phyloP scores from a whole-genome alignment of 164 flowering plant species.

The Echeveria elegans region DNA sequence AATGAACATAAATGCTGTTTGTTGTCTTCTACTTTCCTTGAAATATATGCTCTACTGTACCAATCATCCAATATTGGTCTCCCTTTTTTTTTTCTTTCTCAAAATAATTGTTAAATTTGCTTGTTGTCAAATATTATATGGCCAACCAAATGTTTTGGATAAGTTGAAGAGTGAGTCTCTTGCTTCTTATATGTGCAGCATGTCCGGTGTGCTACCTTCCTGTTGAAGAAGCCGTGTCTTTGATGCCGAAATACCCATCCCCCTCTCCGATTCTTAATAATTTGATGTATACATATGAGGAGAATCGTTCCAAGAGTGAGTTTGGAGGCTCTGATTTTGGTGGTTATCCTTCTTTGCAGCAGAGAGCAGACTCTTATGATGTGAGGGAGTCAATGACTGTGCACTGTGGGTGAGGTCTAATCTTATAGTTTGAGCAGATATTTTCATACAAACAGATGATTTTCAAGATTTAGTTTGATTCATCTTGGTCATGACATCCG shows the following conservation, averaged over 20 bases:
- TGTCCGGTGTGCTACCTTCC: conserved; percentile 76
- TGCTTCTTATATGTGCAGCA: conserved; percentile 29
- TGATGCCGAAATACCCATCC: conserved; percentile 56
- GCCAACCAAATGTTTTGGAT: no score
- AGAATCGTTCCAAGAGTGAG: conserved; percentile 29
- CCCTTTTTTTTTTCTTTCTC: no score
- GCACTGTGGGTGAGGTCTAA: conserved; percentile 78
- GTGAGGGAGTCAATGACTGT: conserved; percentile 17
- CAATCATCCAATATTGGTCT: no score
- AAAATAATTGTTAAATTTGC: no score
- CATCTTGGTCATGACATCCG: no score
- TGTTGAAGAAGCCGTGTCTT: conserved; percentile 46
- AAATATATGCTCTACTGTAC: no score
- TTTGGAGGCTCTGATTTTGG: conserved; percentile 90
- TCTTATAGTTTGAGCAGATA: background rate
- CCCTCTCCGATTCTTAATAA: conserved; percentile 43
- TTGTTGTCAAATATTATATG: no score
- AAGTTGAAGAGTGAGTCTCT: no score
- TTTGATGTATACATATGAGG: conserved; percentile 40
- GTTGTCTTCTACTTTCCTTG: no score
- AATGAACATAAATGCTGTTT: no score
- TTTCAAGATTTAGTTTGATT: no score
- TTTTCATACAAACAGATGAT: conserved; percentile 5
- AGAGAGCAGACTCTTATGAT: conserved; percentile 69
- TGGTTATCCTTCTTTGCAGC: conserved; percentile 84